These are phyloP conservation scores for Meyerozyma guilliermondii DNA, from an alignment of 1,139 yeast species.

Conservation along the genomic window DNA sequence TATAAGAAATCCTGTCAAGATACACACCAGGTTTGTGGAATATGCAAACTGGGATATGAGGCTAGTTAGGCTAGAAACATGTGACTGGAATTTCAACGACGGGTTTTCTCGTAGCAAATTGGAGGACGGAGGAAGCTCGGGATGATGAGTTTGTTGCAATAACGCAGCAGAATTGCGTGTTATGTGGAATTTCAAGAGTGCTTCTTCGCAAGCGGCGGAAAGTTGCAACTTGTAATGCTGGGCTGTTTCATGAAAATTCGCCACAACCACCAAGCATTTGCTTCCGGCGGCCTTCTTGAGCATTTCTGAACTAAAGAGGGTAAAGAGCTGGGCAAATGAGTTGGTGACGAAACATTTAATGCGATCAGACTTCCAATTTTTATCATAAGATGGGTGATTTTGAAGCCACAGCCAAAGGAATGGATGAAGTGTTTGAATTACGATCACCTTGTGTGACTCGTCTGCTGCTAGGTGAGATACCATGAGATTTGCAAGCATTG, in stretches of 20 bases:
- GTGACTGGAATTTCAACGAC: slow-evolving; percentile 25
- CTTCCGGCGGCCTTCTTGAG: slow-evolving; percentile 7
- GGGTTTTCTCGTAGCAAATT: slow-evolving; percentile 31
- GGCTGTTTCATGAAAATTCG: slow-evolving; percentile 32
- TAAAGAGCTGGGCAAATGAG: slow-evolving; percentile 24
- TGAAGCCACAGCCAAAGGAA: slow-evolving; percentile 25
- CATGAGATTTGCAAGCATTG: slow-evolving; percentile 20
- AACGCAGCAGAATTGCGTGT: slow-evolving; percentile 20
- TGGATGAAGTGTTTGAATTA: slow-evolving; percentile 26
- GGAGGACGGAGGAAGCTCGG: slow-evolving; percentile 28
- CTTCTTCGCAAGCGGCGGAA: slow-evolving; percentile 30
- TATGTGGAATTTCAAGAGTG: slow-evolving; percentile 29
- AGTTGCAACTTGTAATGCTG: slow-evolving; percentile 34
- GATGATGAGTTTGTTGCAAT: slow-evolving; percentile 18
- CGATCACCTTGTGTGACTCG: slow-evolving; percentile 15
- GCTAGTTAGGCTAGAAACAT: slow-evolving; percentile 23
- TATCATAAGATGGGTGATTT: slow-evolving; percentile 16
- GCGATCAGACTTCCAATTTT: slow-evolving; percentile 15
- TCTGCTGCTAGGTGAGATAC: slow-evolving; percentile 22
- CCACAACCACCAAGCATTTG: slow-evolving; percentile 20
- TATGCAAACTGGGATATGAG: slow-evolving; percentile 21
- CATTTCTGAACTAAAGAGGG: slow-evolving; percentile 14
- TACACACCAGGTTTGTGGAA: slow-evolving; percentile 20
- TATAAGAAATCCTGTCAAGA: slow-evolving; percentile 30
- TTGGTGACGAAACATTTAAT: slow-evolving; percentile 14